Evolutionary conservation across 2,329 filamentous ascomycete species (phyloP).

Genomic region (Macroventuria anomochaeta): DNA sequence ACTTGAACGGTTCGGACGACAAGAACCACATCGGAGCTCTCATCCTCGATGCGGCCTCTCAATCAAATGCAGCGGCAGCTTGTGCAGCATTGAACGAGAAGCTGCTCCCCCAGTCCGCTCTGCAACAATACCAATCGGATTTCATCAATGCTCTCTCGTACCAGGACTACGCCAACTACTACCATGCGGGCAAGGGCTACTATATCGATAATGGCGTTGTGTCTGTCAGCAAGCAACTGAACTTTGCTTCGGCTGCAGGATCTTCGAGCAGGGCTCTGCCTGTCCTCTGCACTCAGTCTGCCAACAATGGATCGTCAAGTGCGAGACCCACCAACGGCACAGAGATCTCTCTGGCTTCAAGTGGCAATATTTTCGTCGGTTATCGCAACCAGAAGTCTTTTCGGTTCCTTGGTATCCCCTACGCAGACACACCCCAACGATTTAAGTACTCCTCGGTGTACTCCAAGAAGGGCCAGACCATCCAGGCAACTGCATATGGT

Average conservation of each 20-base stretch:
- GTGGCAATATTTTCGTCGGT: conserved; percentile 57
- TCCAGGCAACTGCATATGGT: conserved; percentile 56
- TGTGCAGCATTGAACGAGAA: conserved; percentile 58
- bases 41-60: conserved; percentile 54
- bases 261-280: conserved; percentile 47
- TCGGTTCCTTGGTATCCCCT: conserved; percentile 56
- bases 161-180: conserved; percentile 51
- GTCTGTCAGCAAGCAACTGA: conserved; percentile 45
- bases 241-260: conserved; percentile 39
- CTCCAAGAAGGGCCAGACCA: conserved; percentile 52
- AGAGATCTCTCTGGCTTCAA: conserved; percentile 49
- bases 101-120: conserved; percentile 51
- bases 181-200: conserved; percentile 48
- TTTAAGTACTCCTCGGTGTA: conserved; percentile 58
- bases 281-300: conserved; percentile 60
- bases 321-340: conserved; percentile 34
- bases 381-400: conserved; percentile 61
- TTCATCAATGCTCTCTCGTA: conserved; percentile 57
- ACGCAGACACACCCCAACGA: conserved; percentile 52
- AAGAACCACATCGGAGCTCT: conserved; percentile 60
- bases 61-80: conserved; percentile 50
- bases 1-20: conserved; percentile 61
- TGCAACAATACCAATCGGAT: conserved; percentile 54
- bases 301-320: conserved; percentile 44
- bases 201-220: conserved; percentile 53